Evolutionary conservation across 2,329 filamentous ascomycete species (phyloP), one percentile per base, ranked within the genome.

Genomic region (Neofusicoccum ribis): DNA sequence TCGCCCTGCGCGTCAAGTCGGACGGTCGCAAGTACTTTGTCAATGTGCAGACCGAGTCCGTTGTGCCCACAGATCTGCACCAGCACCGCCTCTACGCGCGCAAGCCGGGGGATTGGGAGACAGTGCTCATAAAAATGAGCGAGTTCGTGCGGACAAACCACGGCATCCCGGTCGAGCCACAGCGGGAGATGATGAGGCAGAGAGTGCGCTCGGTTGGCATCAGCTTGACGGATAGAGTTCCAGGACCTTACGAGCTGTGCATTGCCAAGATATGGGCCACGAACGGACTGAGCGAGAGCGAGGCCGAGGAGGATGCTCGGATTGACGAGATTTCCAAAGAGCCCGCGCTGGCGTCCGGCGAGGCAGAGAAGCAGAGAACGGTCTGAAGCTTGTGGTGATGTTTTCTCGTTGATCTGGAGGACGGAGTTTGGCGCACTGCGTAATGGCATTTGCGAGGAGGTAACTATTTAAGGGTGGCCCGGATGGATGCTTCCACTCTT

Each of bases 111-210:
- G 85, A 93, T 72, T 99, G 95, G 95, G 94, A 99, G 83, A 97
- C 95, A 1, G 86, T 97, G n/a, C 78, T 96, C 52, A 90, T 99
- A 68, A 91, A 90, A 68, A 95, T 93, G 85, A 90, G 89, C 71
- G 92, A 96, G 69, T 98, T 99, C 79, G 94, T 99, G 66, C 85
- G 95, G 68, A 99, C 95, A 14, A 98, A 97, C 74, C 88, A 96
- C 73, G 95, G 95, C 6, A 88, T 91, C 72, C 92, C 96, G 1
- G 89, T 97, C 5, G 93, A 98, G 80, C 95, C 95, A 37, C 94
- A 98, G 82, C 89, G 89, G 12, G 93, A 96, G 76, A 89, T 99
- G 78, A 80, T 97, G 75, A 87, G 90, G 68, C 91, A 96, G 72
- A 93, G 92, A 77, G 89, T 99, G 36, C 86, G 88, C 73, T 96